Base-by-base conservation (phyloP, 2,329 filamentous ascomycete genomes). In the Pseudocercospora macadamiae region DNA sequence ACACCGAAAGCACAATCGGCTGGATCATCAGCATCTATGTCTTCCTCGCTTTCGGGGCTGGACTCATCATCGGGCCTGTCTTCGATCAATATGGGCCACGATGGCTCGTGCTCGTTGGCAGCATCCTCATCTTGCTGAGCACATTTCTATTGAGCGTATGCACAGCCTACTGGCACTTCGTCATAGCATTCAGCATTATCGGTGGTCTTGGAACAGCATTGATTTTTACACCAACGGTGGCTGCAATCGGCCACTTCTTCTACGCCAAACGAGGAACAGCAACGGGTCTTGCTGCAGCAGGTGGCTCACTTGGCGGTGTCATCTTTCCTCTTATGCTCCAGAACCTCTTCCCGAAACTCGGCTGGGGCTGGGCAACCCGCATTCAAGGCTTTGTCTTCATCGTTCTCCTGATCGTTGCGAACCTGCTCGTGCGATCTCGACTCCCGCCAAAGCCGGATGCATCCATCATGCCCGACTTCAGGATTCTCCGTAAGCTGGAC, bases 211-310 rank as follows among this genome's bases (percentile, higher is more conserved):
- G 87, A 6, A 86, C 86, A 1, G 90, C 90, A 0, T 80, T 95
- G 28, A 82, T 96, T 59, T 95, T 95, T 74, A 96, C 90, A 0
- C 91, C 91, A 0, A 87, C 89, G 28, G 83, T 96, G 61, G 86
- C 89, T 0, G 85, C 89, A 1, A 82, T 96, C 4, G 89, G 89
- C 0, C 91, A 96, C 72, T 96, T 86, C 79, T 97, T 96, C 81
- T 83, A 86, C 37, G 77, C 76, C 2, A 86, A 86, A 51, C 86
- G 92, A 18, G 92, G 89, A 2, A 80, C 89, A 54, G 91, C 91
- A 1, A 95, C 89, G 0, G 93, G 93, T 5, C 78, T 96, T 44
- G 90, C 91, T 3, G 86, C 88, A 2, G 89, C 89, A 0, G 92
- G 91, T 28, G 77, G 77, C 1, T 75, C 74, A 0, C 56, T 79